Base-by-base conservation (phyloP, 148 eudicot genomes). In the Limonium bicolor region DNA sequence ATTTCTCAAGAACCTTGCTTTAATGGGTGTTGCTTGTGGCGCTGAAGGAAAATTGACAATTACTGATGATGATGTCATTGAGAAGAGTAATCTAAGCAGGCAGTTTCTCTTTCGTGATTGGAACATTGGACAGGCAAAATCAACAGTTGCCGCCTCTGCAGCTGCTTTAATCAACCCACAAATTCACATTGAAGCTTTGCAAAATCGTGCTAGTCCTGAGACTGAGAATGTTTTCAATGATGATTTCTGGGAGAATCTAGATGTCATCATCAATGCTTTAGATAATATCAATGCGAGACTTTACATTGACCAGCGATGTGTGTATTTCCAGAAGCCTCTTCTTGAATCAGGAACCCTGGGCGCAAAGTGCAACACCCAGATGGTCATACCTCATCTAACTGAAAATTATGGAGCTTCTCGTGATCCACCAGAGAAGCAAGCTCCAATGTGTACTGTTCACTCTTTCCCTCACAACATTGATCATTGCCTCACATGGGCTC, bases 11-110 rank as follows among this genome's bases (percentile, higher is more conserved):
- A 71, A 74, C 47, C 54, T 79, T 36, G 82, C 87, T 25, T 54
- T 79, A 53, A 79, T 79, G 87, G 87, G 87, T 29, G 73, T 79
- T 9, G 62, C 64, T 44, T 74, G 87, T 61, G 73, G 82, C 26
- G 47, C 53, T 24, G 10, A 23, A 23, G 48, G 48, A 31, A 62
- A 68, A 48, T 53, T 68, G 50, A 68, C 73, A 28, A 37, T 68
- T 26, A 68, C 73, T 27, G 73, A 68, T 46, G 73, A 68, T 37
- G 73, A 68, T 54, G 68, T 68, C 56, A 68, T 68, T 27, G 73
- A 68, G 46, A 68, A 68, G 56, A 68, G 73, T 53, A 68, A 68
- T 35, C 68, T 68, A 26, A 68, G 68, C 60, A 53, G 73, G 36
- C 73, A 68, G 64, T 68, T 68, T 37, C 61, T 68, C 14, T 68